Percentiles rank a stretch among this genome's conserved stretches.
Evolutionary conservation across 441 rosid genomes (phyloP).

Genomic region (Pelargonium australe): DNA sequence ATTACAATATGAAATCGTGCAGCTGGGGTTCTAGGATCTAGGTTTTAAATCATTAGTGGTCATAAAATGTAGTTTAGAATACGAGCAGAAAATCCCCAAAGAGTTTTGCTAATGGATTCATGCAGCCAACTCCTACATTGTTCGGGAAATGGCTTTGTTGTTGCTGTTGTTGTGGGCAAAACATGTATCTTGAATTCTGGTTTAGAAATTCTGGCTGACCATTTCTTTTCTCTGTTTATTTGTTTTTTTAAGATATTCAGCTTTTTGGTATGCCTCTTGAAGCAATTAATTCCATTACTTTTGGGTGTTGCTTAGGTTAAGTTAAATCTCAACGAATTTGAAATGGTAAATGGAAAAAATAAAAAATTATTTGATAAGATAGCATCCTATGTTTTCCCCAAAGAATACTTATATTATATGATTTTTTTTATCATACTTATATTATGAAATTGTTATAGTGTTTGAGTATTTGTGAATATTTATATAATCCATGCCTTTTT

Average conservation of each 20-base stretch:
- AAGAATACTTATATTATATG: neutral
- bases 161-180: too few relatives aligned
- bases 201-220: too few relatives aligned
- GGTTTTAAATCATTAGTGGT: too few relatives aligned
- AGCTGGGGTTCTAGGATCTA: too few relatives aligned
- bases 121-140: too few relatives aligned
- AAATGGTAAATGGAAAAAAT: neutral
- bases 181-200: too few relatives aligned
- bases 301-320: neutral
- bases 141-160: too few relatives aligned
- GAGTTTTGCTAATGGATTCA: too few relatives aligned
- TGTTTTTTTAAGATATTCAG: neutral
- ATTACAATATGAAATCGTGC: too few relatives aligned
- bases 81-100: too few relatives aligned
- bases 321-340: neutral
- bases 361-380: neutral
- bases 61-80: too few relatives aligned
- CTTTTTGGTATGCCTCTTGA: neutral
- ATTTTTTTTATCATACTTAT: neutral
- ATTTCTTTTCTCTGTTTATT: too few relatives aligned
- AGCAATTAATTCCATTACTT: neutral
- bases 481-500: neutral
- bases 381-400: neutral
- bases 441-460: neutral
- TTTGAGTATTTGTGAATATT: neutral